Evolutionary conservation across 345 rosid genomes (phyloP).

Genomic region (Streptanthus diversifolius): DNA sequence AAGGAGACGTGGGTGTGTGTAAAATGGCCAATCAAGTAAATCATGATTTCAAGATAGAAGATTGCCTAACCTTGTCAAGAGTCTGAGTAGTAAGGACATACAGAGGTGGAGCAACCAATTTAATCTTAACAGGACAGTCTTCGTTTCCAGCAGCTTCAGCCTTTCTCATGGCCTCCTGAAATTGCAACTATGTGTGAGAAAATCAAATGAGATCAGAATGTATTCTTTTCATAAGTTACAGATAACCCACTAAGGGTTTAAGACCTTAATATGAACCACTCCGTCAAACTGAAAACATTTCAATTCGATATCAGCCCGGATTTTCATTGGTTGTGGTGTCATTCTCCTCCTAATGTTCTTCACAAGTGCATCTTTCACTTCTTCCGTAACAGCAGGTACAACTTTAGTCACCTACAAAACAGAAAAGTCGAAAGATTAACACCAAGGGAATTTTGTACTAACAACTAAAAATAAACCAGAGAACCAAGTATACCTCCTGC

Average conservation of each 20-base stretch:
- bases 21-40: background rate
- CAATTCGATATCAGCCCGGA: slow-evolving; percentile 94
- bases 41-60: background rate
- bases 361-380: slow-evolving; percentile 78
- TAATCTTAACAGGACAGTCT: slow-evolving; percentile 93
- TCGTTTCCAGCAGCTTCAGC: slow-evolving; percentile 94
- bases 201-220: background rate
- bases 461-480: background rate
- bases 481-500: slow-evolving; percentile 56
- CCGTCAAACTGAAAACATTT: slow-evolving; percentile 98
- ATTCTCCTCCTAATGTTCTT: slow-evolving; percentile 90
- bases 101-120: slow-evolving; percentile 94
- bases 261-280: slow-evolving; percentile 92
- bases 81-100: slow-evolving; percentile 98
- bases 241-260: background rate
- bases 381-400: slow-evolving; percentile 82
- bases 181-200: slow-evolving; percentile 16
- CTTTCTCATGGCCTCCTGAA: slow-evolving; percentile 89
- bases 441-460: background rate
- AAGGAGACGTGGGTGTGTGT: background rate
- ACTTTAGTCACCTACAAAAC: slow-evolving; percentile 62
- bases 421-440: background rate
- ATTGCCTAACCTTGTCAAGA: slow-evolving; percentile 75
- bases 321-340: slow-evolving; percentile 96
- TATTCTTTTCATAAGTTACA: background rate